Percentiles rank a stretch among this genome's conserved stretches.
These are phyloP conservation scores for Neonectria faginata DNA, from an alignment of 2,329 filamentous ascomycete species.

Conservation along the genomic window DNA sequence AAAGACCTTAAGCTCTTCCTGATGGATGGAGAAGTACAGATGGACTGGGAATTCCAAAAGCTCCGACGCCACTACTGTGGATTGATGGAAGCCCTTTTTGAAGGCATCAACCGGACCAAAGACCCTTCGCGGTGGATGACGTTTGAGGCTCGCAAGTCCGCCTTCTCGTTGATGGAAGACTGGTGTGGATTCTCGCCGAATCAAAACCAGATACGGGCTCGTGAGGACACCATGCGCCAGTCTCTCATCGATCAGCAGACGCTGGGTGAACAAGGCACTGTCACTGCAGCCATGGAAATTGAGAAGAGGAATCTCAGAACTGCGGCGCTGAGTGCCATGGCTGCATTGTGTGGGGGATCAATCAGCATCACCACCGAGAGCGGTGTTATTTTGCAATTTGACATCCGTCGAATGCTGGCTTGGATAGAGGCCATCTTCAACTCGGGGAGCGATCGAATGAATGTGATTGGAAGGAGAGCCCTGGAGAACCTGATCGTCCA, in stretches of 20 bases:
- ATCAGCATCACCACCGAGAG: slow-evolving; percentile 91
- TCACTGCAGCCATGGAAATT: slow-evolving; percentile 93
- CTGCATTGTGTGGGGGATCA: slow-evolving; percentile 86
- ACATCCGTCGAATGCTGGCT: slow-evolving; percentile 89
- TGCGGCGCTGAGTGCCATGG: slow-evolving; percentile 95
- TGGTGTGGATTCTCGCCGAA: slow-evolving; percentile 99
- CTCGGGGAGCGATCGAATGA: slow-evolving; percentile 90
- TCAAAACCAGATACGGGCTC: slow-evolving; percentile 80
- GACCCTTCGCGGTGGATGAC: slow-evolving; percentile 96
- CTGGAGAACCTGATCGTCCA: slow-evolving; percentile 90
- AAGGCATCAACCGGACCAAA: slow-evolving; percentile 86
- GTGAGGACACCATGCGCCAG: slow-evolving; percentile 89
- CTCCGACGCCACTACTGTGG: slow-evolving; percentile 94
- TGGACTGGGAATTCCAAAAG: slow-evolving; percentile 93
- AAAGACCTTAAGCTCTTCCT: slow-evolving; percentile 94
- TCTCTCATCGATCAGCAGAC: slow-evolving; percentile 85
- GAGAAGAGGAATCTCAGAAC: slow-evolving; percentile 93
- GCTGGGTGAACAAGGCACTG: slow-evolving; percentile 78
- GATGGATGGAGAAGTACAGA: slow-evolving; percentile 94
- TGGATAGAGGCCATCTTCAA: slow-evolving; percentile 98
- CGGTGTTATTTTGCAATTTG: slow-evolving; percentile 88
- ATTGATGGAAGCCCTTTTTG: slow-evolving; percentile 90
- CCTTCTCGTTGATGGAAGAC: slow-evolving; percentile 97
- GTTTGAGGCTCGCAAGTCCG: slow-evolving; percentile 94
- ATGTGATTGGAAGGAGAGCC: slow-evolving; percentile 87